These are phyloP conservation scores for Puccinia hordei DNA, from an alignment of 1,284 basidiomycete genomes.

Conservation along the genomic window DNA sequence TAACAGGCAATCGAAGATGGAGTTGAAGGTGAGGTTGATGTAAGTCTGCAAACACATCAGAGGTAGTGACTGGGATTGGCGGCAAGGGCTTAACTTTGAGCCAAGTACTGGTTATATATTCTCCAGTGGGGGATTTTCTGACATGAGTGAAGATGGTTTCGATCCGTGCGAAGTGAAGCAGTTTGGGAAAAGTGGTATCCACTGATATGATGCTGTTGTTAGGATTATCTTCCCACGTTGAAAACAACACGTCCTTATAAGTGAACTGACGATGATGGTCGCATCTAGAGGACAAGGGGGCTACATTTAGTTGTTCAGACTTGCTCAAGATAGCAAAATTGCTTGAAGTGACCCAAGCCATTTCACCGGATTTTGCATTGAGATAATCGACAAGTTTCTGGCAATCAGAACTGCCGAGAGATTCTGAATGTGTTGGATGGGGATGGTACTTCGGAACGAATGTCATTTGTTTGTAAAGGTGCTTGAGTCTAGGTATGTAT, in stretches of 20 bases:
- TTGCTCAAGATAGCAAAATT: background rate
- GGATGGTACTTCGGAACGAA: background rate
- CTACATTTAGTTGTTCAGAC: background rate
- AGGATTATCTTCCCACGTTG: background rate
- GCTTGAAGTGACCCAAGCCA: background rate
- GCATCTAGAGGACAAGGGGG: background rate
- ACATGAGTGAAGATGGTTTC: background rate
- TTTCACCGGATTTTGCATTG: background rate
- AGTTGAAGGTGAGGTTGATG: conserved; percentile 16
- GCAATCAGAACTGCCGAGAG: background rate
- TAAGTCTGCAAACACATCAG: background rate
- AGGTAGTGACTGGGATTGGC: background rate
- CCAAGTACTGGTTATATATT: background rate
- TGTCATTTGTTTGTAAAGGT: background rate
- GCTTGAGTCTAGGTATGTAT: background rate
- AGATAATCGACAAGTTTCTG: background rate
- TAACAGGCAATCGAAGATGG: background rate
- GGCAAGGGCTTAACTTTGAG: background rate
- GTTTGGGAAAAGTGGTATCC: background rate
- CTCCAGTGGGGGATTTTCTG: background rate
- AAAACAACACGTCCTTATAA: background rate
- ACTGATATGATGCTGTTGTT: conserved; percentile 7
- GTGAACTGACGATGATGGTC: background rate
- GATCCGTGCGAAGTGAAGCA: conserved; percentile 2
- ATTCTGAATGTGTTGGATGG: background rate